A percentile compares a stretch with the other conserved stretches of the same genome.
These are phyloP conservation scores for Vaccinium corymbosum DNA, from an alignment of 148 eudicot genomes.

Conservation along the genomic window DNA sequence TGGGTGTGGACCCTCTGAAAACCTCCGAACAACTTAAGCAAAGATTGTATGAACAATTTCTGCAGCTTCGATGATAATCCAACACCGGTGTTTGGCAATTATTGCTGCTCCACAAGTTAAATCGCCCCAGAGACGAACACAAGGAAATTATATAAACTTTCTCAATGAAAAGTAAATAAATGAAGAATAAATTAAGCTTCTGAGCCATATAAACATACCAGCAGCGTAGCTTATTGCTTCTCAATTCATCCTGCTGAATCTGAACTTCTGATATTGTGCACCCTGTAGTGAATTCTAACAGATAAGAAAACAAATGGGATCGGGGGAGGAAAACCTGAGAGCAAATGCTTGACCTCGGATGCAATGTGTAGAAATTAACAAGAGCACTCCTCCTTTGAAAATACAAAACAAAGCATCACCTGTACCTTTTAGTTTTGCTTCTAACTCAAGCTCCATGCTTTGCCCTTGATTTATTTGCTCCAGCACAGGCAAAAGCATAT, in stretches of 20 bases:
- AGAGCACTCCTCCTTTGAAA: neutral
- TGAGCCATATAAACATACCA: slow-evolving; percentile 50
- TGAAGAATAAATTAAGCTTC: neutral
- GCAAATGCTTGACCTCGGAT: neutral
- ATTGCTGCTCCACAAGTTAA: slow-evolving; percentile 48
- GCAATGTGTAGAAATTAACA: neutral
- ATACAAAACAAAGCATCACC: neutral
- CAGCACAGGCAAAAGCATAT: slow-evolving; percentile 70
- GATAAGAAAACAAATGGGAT: slow-evolving; percentile 17
- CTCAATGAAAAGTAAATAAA: neutral
- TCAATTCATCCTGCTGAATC: slow-evolving; percentile 53
- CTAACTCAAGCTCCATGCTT: slow-evolving; percentile 53
- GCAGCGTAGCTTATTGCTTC: slow-evolving; percentile 37
- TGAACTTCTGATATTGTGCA: slow-evolving; percentile 47
- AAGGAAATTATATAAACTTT: slow-evolving; percentile 14
- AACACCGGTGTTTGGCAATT: slow-evolving; percentile 69
- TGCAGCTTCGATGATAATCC: slow-evolving; percentile 84
- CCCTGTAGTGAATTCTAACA: slow-evolving; percentile 41
- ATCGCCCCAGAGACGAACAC: slow-evolving; percentile 15
- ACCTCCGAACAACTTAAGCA: slow-evolving; percentile 71
- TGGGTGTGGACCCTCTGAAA: slow-evolving; percentile 30
- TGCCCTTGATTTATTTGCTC: slow-evolving; percentile 57
- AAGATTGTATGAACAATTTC: slow-evolving; percentile 72
- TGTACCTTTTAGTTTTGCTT: slow-evolving; percentile 70
- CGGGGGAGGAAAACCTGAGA: neutral